phyloP scores from a whole-genome alignment of 345 rosid genomes.

The Gossypium herbaceum region DNA sequence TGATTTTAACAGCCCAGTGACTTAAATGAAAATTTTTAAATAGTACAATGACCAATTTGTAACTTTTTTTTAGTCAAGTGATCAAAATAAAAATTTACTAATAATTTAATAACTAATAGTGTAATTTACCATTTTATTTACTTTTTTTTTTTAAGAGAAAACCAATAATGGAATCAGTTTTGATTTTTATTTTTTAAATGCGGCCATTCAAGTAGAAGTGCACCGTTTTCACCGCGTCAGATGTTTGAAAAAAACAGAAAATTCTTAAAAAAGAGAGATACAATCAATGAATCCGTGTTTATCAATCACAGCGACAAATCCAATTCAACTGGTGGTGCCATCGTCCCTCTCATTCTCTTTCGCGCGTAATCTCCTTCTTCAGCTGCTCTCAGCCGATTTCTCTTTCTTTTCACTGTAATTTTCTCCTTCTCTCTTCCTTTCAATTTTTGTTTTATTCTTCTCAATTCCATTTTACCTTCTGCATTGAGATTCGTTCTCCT shows the following conservation, averaged over 20 bases:
- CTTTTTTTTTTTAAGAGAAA: too few species aligned
- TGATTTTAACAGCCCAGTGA: too few species aligned
- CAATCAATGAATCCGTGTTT: background rate
- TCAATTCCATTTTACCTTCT: conserved; percentile 1
- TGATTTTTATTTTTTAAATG: too few species aligned
- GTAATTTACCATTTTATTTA: too few species aligned
- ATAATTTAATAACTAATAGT: too few species aligned
- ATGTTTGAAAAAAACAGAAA: background rate
- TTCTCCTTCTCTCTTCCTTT: conserved; percentile 8
- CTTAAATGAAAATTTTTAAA: too few species aligned
- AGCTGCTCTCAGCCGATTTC: background rate
- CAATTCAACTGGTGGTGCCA: conserved; percentile 11
- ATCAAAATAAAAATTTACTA: too few species aligned
- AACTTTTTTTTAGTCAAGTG: too few species aligned
- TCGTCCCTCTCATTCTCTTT: conserved; percentile 21
- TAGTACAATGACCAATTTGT: too few species aligned
- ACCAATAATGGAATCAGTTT: too few species aligned
- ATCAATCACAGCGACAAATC: conserved; percentile 19
- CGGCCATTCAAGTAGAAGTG: too few species aligned
- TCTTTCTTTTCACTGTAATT: conserved; percentile 11
- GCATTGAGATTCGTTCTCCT: conserved; percentile 10
- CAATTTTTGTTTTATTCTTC: background rate
- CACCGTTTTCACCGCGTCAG: too few species aligned
- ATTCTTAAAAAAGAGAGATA: background rate
- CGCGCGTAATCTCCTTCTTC: conserved; percentile 16